Conservation (phyloP, 2,329 filamentous ascomycete genomes). For the Chrysoporthe puriensis region DNA sequence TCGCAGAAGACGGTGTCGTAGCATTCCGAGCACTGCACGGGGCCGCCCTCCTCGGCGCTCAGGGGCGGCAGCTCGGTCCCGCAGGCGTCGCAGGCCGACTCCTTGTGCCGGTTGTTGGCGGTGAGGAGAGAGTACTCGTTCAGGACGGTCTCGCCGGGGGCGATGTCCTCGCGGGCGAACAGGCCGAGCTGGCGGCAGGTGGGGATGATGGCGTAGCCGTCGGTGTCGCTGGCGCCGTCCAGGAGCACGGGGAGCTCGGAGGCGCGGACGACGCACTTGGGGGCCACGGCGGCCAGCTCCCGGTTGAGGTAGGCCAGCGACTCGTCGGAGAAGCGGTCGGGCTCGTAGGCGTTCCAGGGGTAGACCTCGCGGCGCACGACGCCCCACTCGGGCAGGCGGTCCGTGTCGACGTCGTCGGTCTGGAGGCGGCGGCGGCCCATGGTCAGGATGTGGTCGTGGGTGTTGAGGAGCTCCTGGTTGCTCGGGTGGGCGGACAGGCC, state of each 20-base stretch:
- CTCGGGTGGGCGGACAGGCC: conserved; percentile 59
- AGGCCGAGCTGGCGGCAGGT: conserved; percentile 82
- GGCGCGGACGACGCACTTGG: conserved; percentile 79
- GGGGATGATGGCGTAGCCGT: conserved; percentile 53
- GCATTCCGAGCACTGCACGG: conserved; percentile 63
- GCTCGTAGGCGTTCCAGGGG: conserved; percentile 69
- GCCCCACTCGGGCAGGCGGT: conserved; percentile 69
- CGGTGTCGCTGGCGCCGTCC: conserved; percentile 54
- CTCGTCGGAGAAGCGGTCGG: conserved; percentile 71
- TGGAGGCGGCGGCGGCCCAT: conserved; percentile 55
- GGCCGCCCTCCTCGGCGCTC: conserved; percentile 49
- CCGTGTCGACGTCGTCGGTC: conserved; percentile 49
- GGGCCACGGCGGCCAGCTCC: conserved; percentile 69
- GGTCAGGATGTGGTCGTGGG: conserved; percentile 56
- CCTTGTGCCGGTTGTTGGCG: conserved; percentile 85
- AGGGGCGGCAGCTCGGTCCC: conserved; percentile 71
- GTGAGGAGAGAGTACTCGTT: conserved; percentile 85
- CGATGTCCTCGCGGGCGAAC: conserved; percentile 83
- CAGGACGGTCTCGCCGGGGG: conserved; percentile 75
- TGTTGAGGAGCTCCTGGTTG: conserved; percentile 59
- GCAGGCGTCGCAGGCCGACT: conserved; percentile 88
- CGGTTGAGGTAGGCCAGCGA: conserved; percentile 74
- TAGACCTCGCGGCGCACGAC: conserved; percentile 72
- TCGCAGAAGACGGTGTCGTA: conserved; percentile 70
- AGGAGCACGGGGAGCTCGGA: conserved; percentile 76